Conservation (phyloP, 1,139 yeast genomes). For the Candida pseudocylindracea region DNA sequence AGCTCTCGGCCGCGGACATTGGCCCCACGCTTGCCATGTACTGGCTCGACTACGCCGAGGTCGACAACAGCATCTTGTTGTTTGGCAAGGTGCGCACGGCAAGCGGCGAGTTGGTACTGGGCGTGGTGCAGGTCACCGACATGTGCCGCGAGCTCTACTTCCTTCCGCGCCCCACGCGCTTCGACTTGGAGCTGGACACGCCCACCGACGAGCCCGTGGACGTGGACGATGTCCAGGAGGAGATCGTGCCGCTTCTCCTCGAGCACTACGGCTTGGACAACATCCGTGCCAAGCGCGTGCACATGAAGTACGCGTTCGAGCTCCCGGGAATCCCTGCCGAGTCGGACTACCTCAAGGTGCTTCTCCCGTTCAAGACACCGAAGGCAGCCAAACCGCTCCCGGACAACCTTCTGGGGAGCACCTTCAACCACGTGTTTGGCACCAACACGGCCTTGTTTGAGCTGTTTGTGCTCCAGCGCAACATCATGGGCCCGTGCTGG, state of each 20-base stretch:
- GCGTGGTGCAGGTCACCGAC: conserved; percentile 57
- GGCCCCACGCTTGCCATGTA: conserved; percentile 35
- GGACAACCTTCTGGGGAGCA: conserved; percentile 44
- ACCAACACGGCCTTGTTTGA: conserved; percentile 57
- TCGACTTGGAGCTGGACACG: conserved; percentile 9
- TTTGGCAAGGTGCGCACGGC: conserved; percentile 60
- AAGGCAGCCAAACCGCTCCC: conserved; percentile 20
- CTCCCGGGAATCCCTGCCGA: conserved; percentile 47
- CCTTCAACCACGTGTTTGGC: conserved; percentile 70
- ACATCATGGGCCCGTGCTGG: conserved; percentile 98
- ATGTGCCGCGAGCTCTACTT: conserved; percentile 54
- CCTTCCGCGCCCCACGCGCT: conserved; percentile 31
- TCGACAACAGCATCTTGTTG: conserved; percentile 44
- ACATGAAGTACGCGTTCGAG: conserved; percentile 77
- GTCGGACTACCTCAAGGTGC: conserved; percentile 58
- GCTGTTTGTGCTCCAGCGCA: conserved; percentile 60
- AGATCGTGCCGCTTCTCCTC: conserved; percentile 43
- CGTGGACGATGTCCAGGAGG: conserved; percentile 55
- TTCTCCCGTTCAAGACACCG: conserved; percentile 49
- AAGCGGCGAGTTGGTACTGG: conserved; percentile 42
- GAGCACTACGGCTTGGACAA: conserved; percentile 37
- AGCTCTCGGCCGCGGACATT: no score
- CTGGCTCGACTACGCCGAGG: conserved; percentile 82
- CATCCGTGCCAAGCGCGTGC: conserved; percentile 49
- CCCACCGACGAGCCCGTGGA: conserved; percentile 13